Conservation (phyloP, 495 filamentous ascomycete genomes). For the Penicillium flavigenum region DNA sequence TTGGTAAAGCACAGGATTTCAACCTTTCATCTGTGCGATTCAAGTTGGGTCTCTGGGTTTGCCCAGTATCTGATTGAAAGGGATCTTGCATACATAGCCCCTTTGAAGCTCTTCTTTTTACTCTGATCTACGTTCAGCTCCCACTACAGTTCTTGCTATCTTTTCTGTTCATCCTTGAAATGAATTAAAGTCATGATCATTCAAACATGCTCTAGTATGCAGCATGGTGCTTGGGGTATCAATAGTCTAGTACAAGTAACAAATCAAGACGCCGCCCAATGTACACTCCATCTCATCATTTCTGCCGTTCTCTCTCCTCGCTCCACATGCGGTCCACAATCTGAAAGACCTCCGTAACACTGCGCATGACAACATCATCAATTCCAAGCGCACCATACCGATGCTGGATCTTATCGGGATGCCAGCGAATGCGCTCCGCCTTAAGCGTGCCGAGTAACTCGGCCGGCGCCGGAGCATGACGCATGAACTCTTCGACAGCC, state of each 20-base stretch:
- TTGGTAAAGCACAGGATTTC: conserved; percentile 3
- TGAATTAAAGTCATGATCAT: conserved; percentile 30
- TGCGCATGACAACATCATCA: conserved; percentile 67
- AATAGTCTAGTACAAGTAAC: not conserved
- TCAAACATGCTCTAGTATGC: not conserved
- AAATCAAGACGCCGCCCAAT: conserved; percentile 2
- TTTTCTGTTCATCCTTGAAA: conserved; percentile 25
- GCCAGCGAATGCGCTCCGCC: conserved; percentile 86
- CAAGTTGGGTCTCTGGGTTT: conserved; percentile 6
- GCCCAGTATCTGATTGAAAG: conserved; percentile 19
- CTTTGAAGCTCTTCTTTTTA: conserved; percentile 18
- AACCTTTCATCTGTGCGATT: not conserved
- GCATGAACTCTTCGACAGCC: conserved; percentile 63
- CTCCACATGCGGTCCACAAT: conserved; percentile 81
- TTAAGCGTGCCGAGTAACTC: conserved; percentile 66
- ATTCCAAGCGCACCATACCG: conserved; percentile 66
- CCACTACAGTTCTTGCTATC: conserved; percentile 8
- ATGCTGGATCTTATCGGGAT: conserved; percentile 98
- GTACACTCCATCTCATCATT: not conserved
- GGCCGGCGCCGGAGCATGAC: conserved; percentile 41
- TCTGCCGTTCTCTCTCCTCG: conserved; percentile 43
- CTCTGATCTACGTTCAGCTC: conserved; percentile 5
- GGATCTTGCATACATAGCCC: conserved; percentile 33
- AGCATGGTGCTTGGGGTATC: conserved; percentile 11
- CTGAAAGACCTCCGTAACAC: conserved; percentile 90